phyloP scores from a whole-genome alignment of 2,329 filamentous ascomycete species.

The Whalleya microplaca region DNA sequence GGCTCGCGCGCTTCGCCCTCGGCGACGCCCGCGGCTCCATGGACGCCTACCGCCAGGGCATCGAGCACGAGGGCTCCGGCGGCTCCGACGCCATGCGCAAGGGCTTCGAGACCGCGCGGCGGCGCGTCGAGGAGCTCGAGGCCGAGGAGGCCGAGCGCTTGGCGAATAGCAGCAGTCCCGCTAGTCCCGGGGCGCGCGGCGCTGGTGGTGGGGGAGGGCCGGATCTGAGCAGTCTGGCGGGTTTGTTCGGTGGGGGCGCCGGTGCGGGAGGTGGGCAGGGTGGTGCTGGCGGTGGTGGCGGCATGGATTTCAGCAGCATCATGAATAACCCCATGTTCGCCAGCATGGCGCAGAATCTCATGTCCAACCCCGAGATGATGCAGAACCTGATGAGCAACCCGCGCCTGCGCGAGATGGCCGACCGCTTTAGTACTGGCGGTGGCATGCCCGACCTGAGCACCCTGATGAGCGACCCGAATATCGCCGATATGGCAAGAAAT shows the following conservation, averaged over 20 bases:
- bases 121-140: conserved; percentile 80
- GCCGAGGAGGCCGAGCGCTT: conserved; percentile 51
- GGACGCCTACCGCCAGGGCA: conserved; percentile 92
- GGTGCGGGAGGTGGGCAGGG: conserved; percentile 53
- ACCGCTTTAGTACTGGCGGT: conserved; percentile 73
- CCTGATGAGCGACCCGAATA: conserved; percentile 89
- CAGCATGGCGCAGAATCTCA: conserved; percentile 94
- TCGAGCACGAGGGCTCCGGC: conserved; percentile 90
- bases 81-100: conserved; percentile 98
- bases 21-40: conserved; percentile 90
- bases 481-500: conserved; percentile 75
- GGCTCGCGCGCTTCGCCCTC: conserved; percentile 87
- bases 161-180: conserved; percentile 15
- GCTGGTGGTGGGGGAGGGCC: conserved; percentile 60
- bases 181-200: conserved; percentile 48
- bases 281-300: conserved; percentile 66
- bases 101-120: conserved; percentile 91
- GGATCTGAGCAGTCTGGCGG: conserved; percentile 69
- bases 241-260: conserved; percentile 70
- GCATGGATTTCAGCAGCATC: conserved; percentile 84
- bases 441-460: conserved; percentile 87
- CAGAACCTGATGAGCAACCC: conserved; percentile 94
- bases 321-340: conserved; percentile 99
- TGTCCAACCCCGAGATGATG: conserved; percentile 95
- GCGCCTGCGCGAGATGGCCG: conserved; percentile 82